These are phyloP conservation scores for Acacia crassicarpa DNA, from an alignment of 306 rosid species.

Conservation along the genomic window DNA sequence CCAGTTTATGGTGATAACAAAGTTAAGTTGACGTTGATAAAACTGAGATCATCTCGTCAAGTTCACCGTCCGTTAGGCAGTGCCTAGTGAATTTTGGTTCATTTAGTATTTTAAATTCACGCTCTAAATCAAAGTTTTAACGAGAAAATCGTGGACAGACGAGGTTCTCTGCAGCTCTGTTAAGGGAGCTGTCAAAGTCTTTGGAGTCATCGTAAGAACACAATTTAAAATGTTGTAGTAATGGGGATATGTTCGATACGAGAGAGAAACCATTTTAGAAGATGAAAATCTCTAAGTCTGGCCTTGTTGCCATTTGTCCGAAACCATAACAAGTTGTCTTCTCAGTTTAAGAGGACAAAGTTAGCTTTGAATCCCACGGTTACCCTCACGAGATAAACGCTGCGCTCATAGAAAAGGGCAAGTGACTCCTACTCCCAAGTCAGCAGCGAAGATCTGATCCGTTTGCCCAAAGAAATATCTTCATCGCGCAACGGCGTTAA, in stretches of 20 bases:
- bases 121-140: neutral
- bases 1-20: constrained; percentile 24
- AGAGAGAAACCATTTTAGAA: neutral
- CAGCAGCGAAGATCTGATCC: constrained; percentile 3
- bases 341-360: constrained; percentile 1
- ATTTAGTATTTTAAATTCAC: neutral
- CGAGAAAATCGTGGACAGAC: no score
- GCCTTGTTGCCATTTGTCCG: constrained; percentile 28
- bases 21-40: constrained; percentile 22
- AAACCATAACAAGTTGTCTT: constrained; percentile 3
- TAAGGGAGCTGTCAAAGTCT: neutral
- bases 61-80: neutral
- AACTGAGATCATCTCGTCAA: neutral
- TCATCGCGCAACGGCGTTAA: neutral
- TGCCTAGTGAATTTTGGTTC: neutral
- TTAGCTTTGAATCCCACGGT: constrained; percentile 33
- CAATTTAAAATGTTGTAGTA: neutral
- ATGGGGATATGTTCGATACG: constrained; percentile 1
- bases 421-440: neutral
- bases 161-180: neutral
- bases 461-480: neutral
- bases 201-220: neutral
- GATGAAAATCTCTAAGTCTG: constrained; percentile 12
- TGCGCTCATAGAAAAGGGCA: constrained; percentile 9
- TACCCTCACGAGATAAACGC: constrained; percentile 20